These are phyloP conservation scores for Acanthamoeba healyi DNA, from an alignment of 208 protist genomes.

Conservation along the genomic window DNA sequence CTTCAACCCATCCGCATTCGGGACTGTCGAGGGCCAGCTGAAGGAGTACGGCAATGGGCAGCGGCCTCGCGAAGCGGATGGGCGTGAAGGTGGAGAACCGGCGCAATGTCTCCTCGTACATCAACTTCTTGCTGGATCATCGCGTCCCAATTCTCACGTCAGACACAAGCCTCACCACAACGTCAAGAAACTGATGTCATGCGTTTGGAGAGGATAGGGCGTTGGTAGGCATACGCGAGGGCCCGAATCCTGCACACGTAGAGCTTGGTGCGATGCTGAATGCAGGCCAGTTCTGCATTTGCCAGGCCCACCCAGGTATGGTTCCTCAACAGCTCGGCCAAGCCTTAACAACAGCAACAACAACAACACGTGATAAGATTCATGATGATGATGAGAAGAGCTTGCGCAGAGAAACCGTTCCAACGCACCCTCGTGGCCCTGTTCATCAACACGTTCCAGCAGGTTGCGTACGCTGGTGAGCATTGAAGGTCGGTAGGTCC, in stretches of 20 bases:
- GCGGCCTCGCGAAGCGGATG: conserved; percentile 60
- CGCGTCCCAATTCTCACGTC: background rate
- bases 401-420: background rate
- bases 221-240: background rate
- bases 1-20: conserved; percentile 72
- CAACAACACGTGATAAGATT: too few species aligned
- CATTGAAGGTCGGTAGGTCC: conserved; percentile 57
- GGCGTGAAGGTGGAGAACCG: conserved; percentile 69
- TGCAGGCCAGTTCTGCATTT: conserved; percentile 17
- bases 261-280: conserved; percentile 81
- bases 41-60: conserved; percentile 58
- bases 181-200: too few species aligned
- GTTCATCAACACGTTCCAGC: conserved; percentile 3
- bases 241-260: conserved; percentile 76
- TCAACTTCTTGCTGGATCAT: conserved; percentile 74
- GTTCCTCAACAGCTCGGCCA: conserved; percentile 65
- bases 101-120: conserved; percentile 76
- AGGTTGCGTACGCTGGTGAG: conserved; percentile 73
- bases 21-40: conserved; percentile 66
- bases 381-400: too few species aligned
- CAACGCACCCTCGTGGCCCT: conserved; percentile 46
- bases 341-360: conserved; percentile 15
- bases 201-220: too few species aligned
- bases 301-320: conserved; percentile 76
- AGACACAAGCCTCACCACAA: too few species aligned